phyloP scores from a whole-genome alignment of 2,329 filamentous ascomycete genomes.

The Pseudogymnoascus sp. region DNA sequence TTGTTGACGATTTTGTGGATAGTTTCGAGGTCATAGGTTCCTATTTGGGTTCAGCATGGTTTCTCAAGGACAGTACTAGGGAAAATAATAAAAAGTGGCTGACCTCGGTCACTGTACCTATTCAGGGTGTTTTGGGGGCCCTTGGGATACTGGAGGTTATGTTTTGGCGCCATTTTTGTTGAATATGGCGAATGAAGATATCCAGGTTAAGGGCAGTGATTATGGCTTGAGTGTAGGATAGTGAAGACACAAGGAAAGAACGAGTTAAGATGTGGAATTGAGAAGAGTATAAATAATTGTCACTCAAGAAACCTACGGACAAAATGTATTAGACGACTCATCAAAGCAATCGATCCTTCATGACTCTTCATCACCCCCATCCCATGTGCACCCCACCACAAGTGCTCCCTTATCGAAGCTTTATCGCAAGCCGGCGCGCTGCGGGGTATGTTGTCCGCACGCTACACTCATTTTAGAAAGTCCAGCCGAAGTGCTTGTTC shows the following conservation, averaged over 20 bases:
- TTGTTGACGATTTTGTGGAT: constrained; percentile 72
- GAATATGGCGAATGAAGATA: background rate
- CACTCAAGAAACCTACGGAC: background rate
- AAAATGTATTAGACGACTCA: background rate
- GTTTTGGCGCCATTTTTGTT: constrained; percentile 3
- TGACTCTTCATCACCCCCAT: background rate
- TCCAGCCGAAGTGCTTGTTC: background rate
- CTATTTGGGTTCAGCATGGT: constrained; percentile 35
- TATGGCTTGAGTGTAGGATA: background rate
- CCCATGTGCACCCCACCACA: background rate
- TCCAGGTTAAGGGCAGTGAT: background rate
- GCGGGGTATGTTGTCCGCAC: background rate
- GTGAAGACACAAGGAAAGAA: background rate
- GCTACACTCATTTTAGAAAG: background rate
- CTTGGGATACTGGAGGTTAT: constrained; percentile 21
- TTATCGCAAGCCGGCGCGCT: background rate
- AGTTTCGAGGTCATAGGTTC: constrained; percentile 61
- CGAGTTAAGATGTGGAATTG: background rate
- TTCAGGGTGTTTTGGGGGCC: constrained; percentile 23
- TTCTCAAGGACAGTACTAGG: background rate
- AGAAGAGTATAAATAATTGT: background rate
- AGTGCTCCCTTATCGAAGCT: background rate
- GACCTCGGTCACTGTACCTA: constrained; percentile 21
- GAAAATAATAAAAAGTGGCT: constrained; percentile 8
- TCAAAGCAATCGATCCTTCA: background rate